A percentile compares a stretch with the other conserved stretches of the same genome.
Evolutionary conservation across 495 filamentous ascomycete species (phyloP).

Genomic region (Geopyxis carbonaria): DNA sequence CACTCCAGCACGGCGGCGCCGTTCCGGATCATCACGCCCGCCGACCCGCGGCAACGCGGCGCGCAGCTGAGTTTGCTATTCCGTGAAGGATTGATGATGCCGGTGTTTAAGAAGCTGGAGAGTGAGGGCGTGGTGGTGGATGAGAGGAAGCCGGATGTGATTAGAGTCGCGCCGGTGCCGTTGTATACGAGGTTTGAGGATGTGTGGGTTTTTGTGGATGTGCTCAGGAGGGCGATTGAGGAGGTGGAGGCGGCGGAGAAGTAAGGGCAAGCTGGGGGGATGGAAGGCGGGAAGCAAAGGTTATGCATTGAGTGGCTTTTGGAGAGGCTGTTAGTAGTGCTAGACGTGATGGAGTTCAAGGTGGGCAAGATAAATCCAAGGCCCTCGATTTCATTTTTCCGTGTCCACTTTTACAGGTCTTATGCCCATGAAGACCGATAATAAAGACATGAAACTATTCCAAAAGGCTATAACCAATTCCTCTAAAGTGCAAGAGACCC

Average conservation of each 20-base stretch:
- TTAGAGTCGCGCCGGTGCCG: constrained; percentile 81
- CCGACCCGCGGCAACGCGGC: constrained; percentile 51
- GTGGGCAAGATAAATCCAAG: no score
- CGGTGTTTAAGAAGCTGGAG: constrained; percentile 51
- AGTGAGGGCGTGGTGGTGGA: constrained; percentile 62
- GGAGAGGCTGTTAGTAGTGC: no score
- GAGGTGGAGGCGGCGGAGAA: constrained; percentile 24
- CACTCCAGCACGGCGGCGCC: constrained; percentile 24
- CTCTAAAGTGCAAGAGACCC: no score
- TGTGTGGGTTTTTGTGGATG: constrained; percentile 55
- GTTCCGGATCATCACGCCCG: constrained; percentile 70
- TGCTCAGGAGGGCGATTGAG: constrained; percentile 38
- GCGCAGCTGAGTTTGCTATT: constrained; percentile 74
- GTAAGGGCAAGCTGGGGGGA: constrained; percentile 1
- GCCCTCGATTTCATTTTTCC: no score
- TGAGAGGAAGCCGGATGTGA: constrained; percentile 75
- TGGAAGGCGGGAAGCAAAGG: background rate
- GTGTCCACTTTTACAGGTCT: no score
- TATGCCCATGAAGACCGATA: no score
- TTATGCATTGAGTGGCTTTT: no score
- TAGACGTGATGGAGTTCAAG: no score
- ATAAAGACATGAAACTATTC: no score
- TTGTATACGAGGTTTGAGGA: constrained; percentile 77
- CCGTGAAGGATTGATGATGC: constrained; percentile 45
- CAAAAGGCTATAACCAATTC: no score